Conservation (phyloP, 2,329 filamentous ascomycete species). For the Fusarium sp. region DNA sequence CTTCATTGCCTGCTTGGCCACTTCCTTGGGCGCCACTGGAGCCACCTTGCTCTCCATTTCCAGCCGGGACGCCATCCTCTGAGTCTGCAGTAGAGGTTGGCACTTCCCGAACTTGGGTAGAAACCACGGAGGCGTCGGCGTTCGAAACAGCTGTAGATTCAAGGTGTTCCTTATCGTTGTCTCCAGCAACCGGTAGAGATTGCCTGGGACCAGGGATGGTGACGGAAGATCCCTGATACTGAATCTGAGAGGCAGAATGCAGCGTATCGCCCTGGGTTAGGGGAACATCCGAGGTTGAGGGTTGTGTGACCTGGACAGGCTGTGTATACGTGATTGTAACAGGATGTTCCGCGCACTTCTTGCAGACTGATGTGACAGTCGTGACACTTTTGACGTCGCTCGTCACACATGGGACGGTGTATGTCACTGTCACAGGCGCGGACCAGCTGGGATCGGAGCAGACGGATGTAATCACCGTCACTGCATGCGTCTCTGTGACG, state of each 20-base stretch:
- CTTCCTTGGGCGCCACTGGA: background rate
- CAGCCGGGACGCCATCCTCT: background rate
- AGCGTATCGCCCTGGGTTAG: background rate
- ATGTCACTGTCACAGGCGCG: background rate
- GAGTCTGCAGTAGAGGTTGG: background rate
- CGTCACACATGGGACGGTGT: background rate
- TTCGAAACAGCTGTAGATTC: background rate
- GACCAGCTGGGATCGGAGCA: background rate
- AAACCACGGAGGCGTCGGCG: background rate
- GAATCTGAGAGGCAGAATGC: background rate
- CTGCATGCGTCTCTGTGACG: background rate
- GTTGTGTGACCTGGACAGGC: background rate
- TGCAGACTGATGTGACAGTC: background rate
- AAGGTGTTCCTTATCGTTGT: rapidly evolving
- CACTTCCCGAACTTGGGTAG: background rate
- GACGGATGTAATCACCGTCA: background rate
- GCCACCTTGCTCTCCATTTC: background rate
- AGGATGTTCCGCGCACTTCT: background rate
- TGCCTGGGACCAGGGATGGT: background rate
- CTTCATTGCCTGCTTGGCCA: background rate
- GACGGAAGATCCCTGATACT: background rate
- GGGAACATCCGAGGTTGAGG: background rate
- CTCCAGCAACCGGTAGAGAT: background rate
- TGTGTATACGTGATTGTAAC: background rate
- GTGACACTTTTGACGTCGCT: background rate